These are phyloP conservation scores for Aspergillus incahuasiensis DNA, from an alignment of 495 filamentous ascomycete genomes.

Conservation along the genomic window DNA sequence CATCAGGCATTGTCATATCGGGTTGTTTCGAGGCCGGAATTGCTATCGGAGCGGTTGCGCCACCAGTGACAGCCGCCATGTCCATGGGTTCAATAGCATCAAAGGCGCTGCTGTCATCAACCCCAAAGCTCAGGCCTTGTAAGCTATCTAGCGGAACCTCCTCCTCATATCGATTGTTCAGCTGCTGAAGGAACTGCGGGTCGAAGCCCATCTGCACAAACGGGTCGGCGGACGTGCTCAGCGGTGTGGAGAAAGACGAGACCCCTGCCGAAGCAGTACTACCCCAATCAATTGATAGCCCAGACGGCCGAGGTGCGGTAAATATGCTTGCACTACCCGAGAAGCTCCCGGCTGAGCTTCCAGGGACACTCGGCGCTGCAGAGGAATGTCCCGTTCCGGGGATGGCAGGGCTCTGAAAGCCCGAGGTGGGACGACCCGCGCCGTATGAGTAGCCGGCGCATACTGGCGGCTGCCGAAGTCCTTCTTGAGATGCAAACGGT, in stretches of 20 bases:
- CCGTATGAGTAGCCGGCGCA: constrained; percentile 26
- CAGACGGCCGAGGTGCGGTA: constrained; percentile 24
- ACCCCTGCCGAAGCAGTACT: constrained; percentile 31
- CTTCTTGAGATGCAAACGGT: constrained; percentile 33
- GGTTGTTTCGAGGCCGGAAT: constrained; percentile 11
- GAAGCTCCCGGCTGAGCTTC: constrained; percentile 40
- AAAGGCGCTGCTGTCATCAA: not conserved
- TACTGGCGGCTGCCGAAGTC: constrained; percentile 26
- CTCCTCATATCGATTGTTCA: constrained; percentile 34
- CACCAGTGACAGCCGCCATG: constrained; percentile 16
- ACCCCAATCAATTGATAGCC: constrained; percentile 37
- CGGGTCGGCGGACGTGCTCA: constrained; percentile 28
- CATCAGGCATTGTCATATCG: constrained; percentile 14
- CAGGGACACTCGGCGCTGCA: constrained; percentile 31
- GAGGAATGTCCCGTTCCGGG: constrained; percentile 35
- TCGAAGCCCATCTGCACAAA: constrained; percentile 45
- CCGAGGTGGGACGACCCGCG: constrained; percentile 27
- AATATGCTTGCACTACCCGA: constrained; percentile 34
- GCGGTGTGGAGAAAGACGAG: constrained; percentile 31
- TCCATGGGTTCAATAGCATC: constrained; percentile 15
- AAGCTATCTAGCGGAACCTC: constrained; percentile 23
- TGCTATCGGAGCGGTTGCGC: constrained; percentile 2
- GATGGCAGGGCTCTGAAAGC: constrained; percentile 35
- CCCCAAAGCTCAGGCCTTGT: constrained; percentile 18
- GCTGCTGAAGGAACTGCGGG: constrained; percentile 35